Evolutionary conservation across 495 filamentous ascomycete genomes (phyloP), one percentile per base, ranked within the genome.

Genomic region (Hypomontagnella monticulosa): DNA sequence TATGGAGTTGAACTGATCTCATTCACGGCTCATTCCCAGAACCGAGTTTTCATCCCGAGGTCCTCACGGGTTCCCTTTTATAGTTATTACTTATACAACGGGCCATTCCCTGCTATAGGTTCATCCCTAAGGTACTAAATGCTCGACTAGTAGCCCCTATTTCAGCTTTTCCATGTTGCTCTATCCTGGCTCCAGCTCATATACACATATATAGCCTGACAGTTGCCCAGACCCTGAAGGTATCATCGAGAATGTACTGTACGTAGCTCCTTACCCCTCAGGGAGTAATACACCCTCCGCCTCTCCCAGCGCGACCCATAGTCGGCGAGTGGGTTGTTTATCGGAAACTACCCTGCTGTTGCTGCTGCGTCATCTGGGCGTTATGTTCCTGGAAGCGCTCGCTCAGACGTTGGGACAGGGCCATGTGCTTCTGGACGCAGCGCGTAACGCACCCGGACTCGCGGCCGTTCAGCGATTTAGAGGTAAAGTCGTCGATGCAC

Each of bases 401-500:
- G 64, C 92, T 90, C 54, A 98, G 79, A 27, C 95, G 87, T 70
- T 93, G 89, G 34, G 90, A 90, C 52, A 89, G 86, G 75, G 96
- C 94, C 78, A 97, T 85, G 76, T 91, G 90, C 84, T 99, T 99
- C 78, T 94, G 89, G 18, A 97, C 93, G 76, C 96, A 99, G 65
- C 92, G 89, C 81, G 90, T 87, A 60, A 97, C 86, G 79, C 96
- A 98, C 69, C 89, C 85, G 73, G 93, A 90, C 78, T 99, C 95
- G 67, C 91, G 88, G 62, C 85, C 81, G 54, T 88, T 87, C 32
- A 99, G 86, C 5, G 92, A 91, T 81, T 97, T 97, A 83, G 91
- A 95, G 73, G 93, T 96, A 86, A 99, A 99, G 82, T 97, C 94
- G 76, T 92, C 94, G 78, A 98, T 87, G 81, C 95, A 99, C 80